Evolutionary conservation across 441 rosid species (phyloP).

Genomic region (Eutrema salsugineum): DNA sequence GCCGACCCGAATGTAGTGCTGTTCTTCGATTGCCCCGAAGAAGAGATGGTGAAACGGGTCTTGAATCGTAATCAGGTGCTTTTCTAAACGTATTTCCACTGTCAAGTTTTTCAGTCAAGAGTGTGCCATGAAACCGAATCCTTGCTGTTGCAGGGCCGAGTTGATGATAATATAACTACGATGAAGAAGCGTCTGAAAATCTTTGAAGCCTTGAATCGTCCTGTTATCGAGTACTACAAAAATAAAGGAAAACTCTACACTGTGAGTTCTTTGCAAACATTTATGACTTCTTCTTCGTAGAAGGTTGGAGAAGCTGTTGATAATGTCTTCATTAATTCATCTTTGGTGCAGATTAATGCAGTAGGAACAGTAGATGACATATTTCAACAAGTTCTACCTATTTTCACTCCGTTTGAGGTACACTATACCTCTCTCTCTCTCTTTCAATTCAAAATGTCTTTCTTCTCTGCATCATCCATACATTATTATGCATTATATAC

Average conservation of each 20-base stretch:
- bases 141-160: conserved; percentile 64
- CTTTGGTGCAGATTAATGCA: conserved; percentile 72
- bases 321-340: conserved; percentile 13
- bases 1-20: conserved; percentile 77
- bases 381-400: conserved; percentile 66
- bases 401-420: conserved; percentile 64
- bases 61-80: conserved; percentile 83
- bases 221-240: conserved; percentile 73
- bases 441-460: neutral
- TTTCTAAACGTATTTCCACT: neutral
- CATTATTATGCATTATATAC: neutral
- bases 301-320: neutral
- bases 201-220: conserved; percentile 61
- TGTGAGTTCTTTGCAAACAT: conserved; percentile 34
- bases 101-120: neutral
- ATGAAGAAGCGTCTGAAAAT: conserved; percentile 71
- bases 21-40: conserved; percentile 86
- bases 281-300: neutral
- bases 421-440: neutral
- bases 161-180: conserved; percentile 88
- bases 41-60: conserved; percentile 90
- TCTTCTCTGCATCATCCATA: neutral
- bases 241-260: conserved; percentile 74
- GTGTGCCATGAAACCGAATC: neutral
- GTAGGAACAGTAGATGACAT: conserved; percentile 83